Evolutionary conservation across 1,284 basidiomycete genomes (phyloP), one percentile per base, ranked within the genome.

Genomic region (Trichosporon ovoides): DNA sequence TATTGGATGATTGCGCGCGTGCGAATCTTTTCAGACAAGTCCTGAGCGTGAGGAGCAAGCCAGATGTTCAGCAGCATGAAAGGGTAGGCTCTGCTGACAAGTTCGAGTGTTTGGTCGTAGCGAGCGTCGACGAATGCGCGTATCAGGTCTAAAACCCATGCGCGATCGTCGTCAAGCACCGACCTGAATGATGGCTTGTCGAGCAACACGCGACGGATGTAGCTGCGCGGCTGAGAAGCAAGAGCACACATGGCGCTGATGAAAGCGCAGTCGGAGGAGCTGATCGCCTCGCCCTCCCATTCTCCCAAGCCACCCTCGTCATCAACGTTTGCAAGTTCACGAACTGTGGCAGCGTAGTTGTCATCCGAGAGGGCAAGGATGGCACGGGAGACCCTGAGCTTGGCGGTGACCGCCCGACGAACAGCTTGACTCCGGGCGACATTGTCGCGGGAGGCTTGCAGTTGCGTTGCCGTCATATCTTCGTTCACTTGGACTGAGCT

Each of bases 211-310:
- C 61, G 43, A 24, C 66, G 55, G 46, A 74, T 68, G 24, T 64
- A 53, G 14, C 65, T 67, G 52, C 74, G 57, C 5, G 48, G 37
- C 3, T 64, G 56, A 3, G 65, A 69, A 0, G 72, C 70, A 10
- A 76, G 63, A 0, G 65, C 63, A 38, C 67, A 68, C 24, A 74
- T 57, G 1, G 69, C 69, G 9, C 62, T 58, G 53, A 74, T 57
- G 31, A 76, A 57, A 0, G 68, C 68, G 12, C 71, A 36, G 54
- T 76, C 74, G 9, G 64, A 36, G 0, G 69, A 65, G 0, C 69
- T 70, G 24, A 76, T 73, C 3, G 64, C 71, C 65, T 62, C 43
- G 22, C 73, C 73, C 35, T 74, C 73, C 67, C 69, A 74, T 6
- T 69, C 72, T 7, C 57, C 67, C 24, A 74, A 61, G 1, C 73